phyloP scores from a whole-genome alignment of 345 rosid species.

The Barbarea vulgaris region DNA sequence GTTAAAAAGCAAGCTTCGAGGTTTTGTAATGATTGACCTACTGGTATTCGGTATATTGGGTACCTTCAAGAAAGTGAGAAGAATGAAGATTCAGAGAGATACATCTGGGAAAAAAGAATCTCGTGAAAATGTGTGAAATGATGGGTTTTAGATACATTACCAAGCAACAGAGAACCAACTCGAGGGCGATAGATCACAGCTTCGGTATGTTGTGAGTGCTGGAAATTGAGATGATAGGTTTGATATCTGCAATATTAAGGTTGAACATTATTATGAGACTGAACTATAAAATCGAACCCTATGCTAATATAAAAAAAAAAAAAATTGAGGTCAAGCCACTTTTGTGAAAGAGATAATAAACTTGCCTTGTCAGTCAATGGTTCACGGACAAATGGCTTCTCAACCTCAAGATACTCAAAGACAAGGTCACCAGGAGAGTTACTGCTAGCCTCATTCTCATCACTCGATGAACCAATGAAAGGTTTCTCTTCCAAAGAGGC shows the following conservation, averaged over 20 bases:
- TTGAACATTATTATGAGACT: neutral
- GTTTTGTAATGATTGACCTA: constrained; percentile 71
- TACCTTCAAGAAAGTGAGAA: constrained; percentile 55
- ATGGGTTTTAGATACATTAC: constrained; percentile 43
- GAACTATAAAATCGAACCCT: neutral
- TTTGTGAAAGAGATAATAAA: neutral
- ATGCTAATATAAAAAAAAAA: neutral
- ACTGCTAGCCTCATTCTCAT: constrained; percentile 60
- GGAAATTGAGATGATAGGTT: constrained; percentile 62
- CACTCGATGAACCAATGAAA: constrained; percentile 58
- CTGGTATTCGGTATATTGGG: constrained; percentile 86
- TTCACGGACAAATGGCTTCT: constrained; percentile 74
- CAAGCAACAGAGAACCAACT: constrained; percentile 94
- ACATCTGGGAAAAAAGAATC: neutral
- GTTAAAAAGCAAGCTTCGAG: constrained; percentile 82
- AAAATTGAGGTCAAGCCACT: neutral
- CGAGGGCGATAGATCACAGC: constrained; percentile 74
- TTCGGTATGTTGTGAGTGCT: constrained; percentile 56
- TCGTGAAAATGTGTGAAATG: neutral
- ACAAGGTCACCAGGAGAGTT: constrained; percentile 54
- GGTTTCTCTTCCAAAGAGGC: constrained; percentile 56
- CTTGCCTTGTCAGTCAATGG: constrained; percentile 85
- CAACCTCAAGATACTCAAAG: constrained; percentile 74
- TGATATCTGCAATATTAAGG: constrained; percentile 48
- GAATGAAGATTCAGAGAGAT: constrained; percentile 5